Conservation (phyloP, 768 basidiomycete genomes). For the Mycena galericulata region DNA sequence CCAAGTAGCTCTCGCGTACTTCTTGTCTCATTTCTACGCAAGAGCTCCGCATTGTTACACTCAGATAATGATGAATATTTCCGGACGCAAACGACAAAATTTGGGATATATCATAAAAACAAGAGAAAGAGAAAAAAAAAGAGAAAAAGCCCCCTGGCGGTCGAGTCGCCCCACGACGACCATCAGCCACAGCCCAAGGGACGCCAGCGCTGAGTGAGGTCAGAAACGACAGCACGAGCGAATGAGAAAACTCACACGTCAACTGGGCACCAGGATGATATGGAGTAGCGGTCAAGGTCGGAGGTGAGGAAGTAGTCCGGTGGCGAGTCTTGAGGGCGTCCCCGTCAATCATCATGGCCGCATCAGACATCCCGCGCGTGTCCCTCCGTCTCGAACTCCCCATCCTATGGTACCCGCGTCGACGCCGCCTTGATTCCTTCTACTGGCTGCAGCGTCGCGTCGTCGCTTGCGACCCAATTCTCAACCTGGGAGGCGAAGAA, state of each 20-base stretch:
- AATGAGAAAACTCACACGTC: neutral
- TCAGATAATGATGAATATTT: no score
- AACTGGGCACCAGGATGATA: neutral
- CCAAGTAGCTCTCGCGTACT: no score
- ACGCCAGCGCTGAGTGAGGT: neutral
- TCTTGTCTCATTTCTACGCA: no score
- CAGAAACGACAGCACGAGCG: neutral
- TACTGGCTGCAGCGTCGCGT: neutral
- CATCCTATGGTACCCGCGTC: neutral
- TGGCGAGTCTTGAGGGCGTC: conserved; percentile 9
- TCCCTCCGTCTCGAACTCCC: neutral
- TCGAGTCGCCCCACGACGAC: neutral
- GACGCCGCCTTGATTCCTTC: neutral
- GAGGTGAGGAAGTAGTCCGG: conserved; percentile 5
- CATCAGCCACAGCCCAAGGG: neutral
- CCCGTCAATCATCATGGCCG: conserved; percentile 13
- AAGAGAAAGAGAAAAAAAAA: neutral
- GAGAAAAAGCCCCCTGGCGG: neutral
- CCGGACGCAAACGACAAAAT: no score
- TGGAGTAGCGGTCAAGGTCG: neutral
- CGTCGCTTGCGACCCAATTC: neutral
- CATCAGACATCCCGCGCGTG: neutral
- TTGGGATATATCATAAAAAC: no score
- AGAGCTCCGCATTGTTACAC: no score
- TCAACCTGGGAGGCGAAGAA: neutral